These are phyloP conservation scores for Protea cynaroides DNA, from an alignment of 164 flowering plant species.

Conservation along the genomic window DNA sequence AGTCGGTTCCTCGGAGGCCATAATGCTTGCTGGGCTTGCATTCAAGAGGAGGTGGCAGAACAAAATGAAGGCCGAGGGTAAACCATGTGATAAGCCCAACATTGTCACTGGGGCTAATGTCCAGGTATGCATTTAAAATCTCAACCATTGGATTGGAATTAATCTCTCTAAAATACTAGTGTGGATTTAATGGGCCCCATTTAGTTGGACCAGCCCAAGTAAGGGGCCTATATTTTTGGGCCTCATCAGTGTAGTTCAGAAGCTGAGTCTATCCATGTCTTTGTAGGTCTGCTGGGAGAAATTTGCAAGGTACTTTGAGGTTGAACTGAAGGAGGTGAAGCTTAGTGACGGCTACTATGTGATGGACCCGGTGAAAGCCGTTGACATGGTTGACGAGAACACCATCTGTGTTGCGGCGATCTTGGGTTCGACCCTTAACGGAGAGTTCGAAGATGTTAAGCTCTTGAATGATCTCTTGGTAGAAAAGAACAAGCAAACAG, in stretches of 20 bases:
- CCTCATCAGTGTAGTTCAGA: too few relatives aligned
- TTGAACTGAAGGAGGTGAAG: conserved; percentile 30
- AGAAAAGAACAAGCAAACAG: conserved; percentile 25
- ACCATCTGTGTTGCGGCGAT: conserved; percentile 31
- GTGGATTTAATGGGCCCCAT: too few relatives aligned
- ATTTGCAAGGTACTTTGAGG: conserved; percentile 29
- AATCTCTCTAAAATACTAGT: too few relatives aligned
- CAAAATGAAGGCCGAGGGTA: conserved; percentile 23
- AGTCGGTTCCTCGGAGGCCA: conserved; percentile 32
- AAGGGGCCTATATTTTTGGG: too few relatives aligned
- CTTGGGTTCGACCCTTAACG: conserved; percentile 30
- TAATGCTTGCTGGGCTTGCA: conserved; percentile 31
- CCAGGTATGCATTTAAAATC: conserved; percentile 13
- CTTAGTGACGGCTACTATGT: conserved; percentile 25
- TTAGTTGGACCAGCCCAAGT: too few relatives aligned
- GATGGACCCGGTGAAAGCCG: conserved; percentile 32
- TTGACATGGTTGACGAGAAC: conserved; percentile 32
- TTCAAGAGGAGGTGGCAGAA: conserved; percentile 31
- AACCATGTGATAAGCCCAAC: conserved; percentile 28
- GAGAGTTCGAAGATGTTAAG: conserved; percentile 33
- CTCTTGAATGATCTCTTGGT: conserved; percentile 26
- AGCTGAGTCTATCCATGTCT: not conserved
- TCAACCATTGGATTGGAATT: too few relatives aligned
- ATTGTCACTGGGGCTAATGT: conserved; percentile 33
- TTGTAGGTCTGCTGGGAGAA: conserved; percentile 32